phyloP scores from a whole-genome alignment of 371 early-diverging fungal genomes.

The Zychaea mexicana region DNA sequence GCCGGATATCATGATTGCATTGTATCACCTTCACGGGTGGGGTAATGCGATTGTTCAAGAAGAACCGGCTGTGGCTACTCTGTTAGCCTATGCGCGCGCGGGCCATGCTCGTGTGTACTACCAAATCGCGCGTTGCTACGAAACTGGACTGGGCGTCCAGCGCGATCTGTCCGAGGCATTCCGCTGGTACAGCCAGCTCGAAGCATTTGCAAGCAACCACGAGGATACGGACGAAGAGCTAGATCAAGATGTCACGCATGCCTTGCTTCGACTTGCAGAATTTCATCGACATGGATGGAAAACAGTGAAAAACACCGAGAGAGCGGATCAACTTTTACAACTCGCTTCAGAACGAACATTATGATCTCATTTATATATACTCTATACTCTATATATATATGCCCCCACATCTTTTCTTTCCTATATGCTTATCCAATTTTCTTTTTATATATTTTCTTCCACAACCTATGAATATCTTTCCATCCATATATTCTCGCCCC shows the following conservation, averaged over 20 bases:
- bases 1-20: slow-evolving; percentile 32
- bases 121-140: slow-evolving; percentile 73
- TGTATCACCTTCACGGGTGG: slow-evolving; percentile 38
- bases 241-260: slow-evolving; percentile 28
- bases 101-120: slow-evolving; percentile 42
- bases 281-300: slow-evolving; percentile 32
- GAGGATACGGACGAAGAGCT: slow-evolving; percentile 25
- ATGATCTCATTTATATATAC: too few relatives aligned
- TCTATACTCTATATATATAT: too few relatives aligned
- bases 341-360: slow-evolving; percentile 19
- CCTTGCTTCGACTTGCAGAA: slow-evolving; percentile 37
- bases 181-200: slow-evolving; percentile 53
- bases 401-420: too few relatives aligned
- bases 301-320: slow-evolving; percentile 13
- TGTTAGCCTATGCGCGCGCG: slow-evolving; percentile 16
- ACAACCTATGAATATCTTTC: too few relatives aligned
- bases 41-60: slow-evolving; percentile 21
- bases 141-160: slow-evolving; percentile 65
- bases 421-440: too few relatives aligned
- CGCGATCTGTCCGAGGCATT: slow-evolving; percentile 56
- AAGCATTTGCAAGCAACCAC: not conserved
- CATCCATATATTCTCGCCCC: too few relatives aligned
- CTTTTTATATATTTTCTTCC: too few relatives aligned
- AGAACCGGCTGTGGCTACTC: slow-evolving; percentile 24
- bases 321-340: slow-evolving; percentile 28